Evolutionary conservation across 257 asterid species (phyloP).

Genomic region (Cruciata laevipes): DNA sequence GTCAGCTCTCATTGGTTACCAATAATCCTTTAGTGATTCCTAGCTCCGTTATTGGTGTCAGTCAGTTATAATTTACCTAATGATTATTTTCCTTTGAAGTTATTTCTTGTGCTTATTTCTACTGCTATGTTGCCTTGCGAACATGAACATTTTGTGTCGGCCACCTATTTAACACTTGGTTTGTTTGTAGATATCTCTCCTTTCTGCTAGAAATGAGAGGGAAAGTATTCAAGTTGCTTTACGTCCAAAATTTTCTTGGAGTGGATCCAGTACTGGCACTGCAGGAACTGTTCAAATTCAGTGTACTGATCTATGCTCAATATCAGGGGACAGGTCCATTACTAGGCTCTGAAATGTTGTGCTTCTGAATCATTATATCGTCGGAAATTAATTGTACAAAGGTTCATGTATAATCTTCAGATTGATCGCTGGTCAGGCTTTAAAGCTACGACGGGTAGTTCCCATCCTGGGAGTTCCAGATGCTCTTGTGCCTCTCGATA

Average conservation of each 20-base stretch:
- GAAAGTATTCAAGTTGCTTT: slow-evolving; percentile 85
- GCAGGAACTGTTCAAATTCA: slow-evolving; percentile 86
- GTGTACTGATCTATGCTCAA: slow-evolving; percentile 67
- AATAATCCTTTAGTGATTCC: no score
- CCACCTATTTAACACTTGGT: slow-evolving; percentile 26
- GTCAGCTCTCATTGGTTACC: no score
- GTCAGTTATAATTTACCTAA: no score
- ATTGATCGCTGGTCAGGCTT: slow-evolving; percentile 72
- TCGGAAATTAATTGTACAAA: slow-evolving; percentile 17
- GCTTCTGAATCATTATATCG: slow-evolving; percentile 7
- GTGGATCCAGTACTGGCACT: slow-evolving; percentile 49
- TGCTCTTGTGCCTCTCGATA: slow-evolving; percentile 93
- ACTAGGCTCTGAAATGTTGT: slow-evolving; percentile 17
- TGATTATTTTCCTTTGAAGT: not conserved
- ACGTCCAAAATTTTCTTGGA: slow-evolving; percentile 97
- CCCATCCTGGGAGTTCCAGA: slow-evolving; percentile 90
- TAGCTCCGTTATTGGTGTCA: no score
- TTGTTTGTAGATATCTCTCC: slow-evolving; percentile 74
- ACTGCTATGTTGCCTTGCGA: not conserved
- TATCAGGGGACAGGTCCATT: slow-evolving; percentile 79
- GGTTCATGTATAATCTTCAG: slow-evolving; percentile 31
- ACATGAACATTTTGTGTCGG: not conserved
- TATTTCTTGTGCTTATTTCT: not conserved
- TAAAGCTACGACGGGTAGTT: slow-evolving; percentile 78
- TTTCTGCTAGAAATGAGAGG: slow-evolving; percentile 97